Evolutionary conservation across 306 rosid species (phyloP).

Genomic region (Trifolium pratense): DNA sequence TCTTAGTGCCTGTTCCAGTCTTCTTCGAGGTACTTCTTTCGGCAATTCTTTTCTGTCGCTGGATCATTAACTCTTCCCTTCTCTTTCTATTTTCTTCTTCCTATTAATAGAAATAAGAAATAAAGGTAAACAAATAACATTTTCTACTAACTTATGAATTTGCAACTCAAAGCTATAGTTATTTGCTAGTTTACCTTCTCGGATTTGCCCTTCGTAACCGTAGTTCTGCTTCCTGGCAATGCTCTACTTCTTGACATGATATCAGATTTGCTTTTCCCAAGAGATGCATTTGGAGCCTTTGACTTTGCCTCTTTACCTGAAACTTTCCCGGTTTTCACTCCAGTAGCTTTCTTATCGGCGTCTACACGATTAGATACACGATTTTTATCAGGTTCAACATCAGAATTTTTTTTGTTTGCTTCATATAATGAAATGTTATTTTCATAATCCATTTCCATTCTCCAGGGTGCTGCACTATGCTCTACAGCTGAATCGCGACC

Average conservation of each 20-base stretch:
- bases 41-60: conserved; percentile 95
- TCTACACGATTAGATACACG: conserved; percentile 40
- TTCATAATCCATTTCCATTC: conserved; percentile 84
- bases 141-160: conserved; percentile 12
- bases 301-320: conserved; percentile 65
- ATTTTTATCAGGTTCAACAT: conserved; percentile 47
- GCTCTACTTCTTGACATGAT: conserved; percentile 60
- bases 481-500: conserved; percentile 73
- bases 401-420: conserved; percentile 51
- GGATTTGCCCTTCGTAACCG: conserved; percentile 60
- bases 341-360: conserved; percentile 46
- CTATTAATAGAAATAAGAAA: conserved; percentile 44
- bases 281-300: conserved; percentile 60
- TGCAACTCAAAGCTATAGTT: conserved; percentile 5
- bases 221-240: conserved; percentile 60
- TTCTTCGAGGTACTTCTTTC: conserved; percentile 75
- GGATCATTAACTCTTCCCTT: conserved; percentile 64
- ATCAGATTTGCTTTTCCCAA: conserved; percentile 64
- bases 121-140: conserved; percentile 28
- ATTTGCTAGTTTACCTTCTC: conserved; percentile 62
- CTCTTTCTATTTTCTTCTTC: conserved; percentile 87
- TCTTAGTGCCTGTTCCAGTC: conserved; percentile 49
- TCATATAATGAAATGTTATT: conserved; percentile 49
- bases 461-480: conserved; percentile 66
- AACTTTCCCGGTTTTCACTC: conserved; percentile 56